phyloP scores from a whole-genome alignment of 306 rosid genomes.

The Lathyrus tuberosus region DNA sequence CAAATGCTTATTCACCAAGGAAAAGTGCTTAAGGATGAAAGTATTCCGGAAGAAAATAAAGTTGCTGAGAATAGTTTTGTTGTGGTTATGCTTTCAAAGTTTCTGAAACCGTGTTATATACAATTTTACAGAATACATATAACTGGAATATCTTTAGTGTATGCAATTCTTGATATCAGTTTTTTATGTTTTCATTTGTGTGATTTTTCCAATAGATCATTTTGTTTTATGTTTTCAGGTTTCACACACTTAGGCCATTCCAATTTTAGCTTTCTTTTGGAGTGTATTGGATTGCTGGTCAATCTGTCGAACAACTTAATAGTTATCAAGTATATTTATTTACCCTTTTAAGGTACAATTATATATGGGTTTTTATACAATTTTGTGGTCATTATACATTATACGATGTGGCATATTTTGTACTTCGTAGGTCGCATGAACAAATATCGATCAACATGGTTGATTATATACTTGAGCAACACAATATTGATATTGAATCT shows the following conservation, averaged over 20 bases:
- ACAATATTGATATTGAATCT: too few species aligned
- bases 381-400: slow-evolving; percentile 1
- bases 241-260: slow-evolving; percentile 76
- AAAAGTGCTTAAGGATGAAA: too few species aligned
- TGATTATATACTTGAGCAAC: slow-evolving; percentile 78
- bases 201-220: slow-evolving; percentile 27
- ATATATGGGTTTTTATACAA: slow-evolving; percentile 12
- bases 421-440: slow-evolving; percentile 80
- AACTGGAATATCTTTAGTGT: too few species aligned
- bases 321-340: slow-evolving; percentile 58
- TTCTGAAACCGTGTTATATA: too few species aligned
- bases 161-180: too few species aligned
- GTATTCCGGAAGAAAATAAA: too few species aligned
- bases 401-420: slow-evolving; percentile 26
- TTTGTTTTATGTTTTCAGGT: too few species aligned
- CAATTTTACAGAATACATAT: background rate
- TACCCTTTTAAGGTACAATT: background rate
- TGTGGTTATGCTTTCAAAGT: too few species aligned
- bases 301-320: slow-evolving; percentile 70
- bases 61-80: too few species aligned
- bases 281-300: slow-evolving; percentile 91
- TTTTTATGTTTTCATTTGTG: slow-evolving; percentile 10
- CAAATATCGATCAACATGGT: slow-evolving; percentile 84
- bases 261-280: slow-evolving; percentile 95
- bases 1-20: too few species aligned